Conservation (phyloP, 495 filamentous ascomycete genomes). For the Annulohypoxylon maeteangense region DNA sequence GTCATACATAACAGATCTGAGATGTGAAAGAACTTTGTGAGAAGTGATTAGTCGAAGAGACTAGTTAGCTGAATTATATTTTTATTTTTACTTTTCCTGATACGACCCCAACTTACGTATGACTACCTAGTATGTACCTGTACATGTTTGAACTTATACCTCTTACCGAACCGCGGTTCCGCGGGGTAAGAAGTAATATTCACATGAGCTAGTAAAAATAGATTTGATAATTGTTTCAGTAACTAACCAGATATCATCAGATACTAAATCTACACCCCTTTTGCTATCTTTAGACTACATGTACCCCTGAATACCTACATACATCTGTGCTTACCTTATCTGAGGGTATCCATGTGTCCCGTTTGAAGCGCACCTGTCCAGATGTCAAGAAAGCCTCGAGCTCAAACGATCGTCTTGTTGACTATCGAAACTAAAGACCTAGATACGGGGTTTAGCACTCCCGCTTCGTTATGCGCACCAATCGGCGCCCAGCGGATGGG, state of each 20-base stretch:
- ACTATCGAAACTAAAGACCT: background rate
- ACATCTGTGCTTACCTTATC: background rate
- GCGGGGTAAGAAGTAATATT: background rate
- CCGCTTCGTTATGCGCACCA: slow-evolving; percentile 42
- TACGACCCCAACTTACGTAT: background rate
- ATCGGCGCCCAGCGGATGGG: slow-evolving; percentile 34
- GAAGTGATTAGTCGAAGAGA: background rate
- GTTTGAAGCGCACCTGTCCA: background rate
- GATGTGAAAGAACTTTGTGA: background rate
- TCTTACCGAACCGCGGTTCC: background rate
- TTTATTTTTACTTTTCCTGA: background rate
- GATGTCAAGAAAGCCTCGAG: background rate
- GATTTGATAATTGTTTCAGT: background rate
- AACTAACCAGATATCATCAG: background rate
- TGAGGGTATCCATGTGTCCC: background rate
- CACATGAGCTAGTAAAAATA: background rate
- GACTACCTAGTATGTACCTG: background rate
- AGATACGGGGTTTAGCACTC: background rate
- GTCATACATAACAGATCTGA: background rate
- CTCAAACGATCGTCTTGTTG: slow-evolving; percentile 4
- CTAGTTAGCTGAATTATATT: background rate
- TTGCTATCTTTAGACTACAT: background rate
- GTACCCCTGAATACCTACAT: background rate
- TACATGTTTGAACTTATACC: background rate
- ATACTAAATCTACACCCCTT: background rate